Evolutionary conservation across 73 alveolate genomes (phyloP).

Genomic region (Loxodes magnus): DNA sequence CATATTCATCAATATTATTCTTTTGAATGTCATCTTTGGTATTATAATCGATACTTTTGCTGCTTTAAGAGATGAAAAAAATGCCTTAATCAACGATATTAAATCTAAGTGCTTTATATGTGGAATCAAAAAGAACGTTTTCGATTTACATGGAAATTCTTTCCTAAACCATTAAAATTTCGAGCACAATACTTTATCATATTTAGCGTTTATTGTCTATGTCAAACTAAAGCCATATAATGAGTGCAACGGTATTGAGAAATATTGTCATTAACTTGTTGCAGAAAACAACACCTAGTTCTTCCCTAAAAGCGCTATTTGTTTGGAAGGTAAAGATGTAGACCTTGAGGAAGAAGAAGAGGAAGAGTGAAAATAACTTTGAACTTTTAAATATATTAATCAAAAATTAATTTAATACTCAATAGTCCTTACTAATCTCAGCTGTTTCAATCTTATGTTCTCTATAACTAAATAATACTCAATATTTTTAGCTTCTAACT

Average conservation of each 20-base stretch:
- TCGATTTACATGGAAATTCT: constrained; percentile 34
- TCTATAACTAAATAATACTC: too few species aligned
- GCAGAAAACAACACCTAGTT: constrained; percentile 9
- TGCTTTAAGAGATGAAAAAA: constrained; percentile 51
- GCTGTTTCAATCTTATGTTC: too few species aligned
- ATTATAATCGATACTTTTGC: constrained; percentile 75
- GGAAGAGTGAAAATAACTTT: too few species aligned
- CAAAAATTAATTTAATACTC: too few species aligned
- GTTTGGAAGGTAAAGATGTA: too few species aligned
- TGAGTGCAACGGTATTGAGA: constrained; percentile 40
- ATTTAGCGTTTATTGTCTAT: constrained; percentile 32
- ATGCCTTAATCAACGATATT: constrained; percentile 36
- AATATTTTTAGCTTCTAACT: too few species aligned
- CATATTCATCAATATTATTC: constrained; percentile 43
- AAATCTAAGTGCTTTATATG: constrained; percentile 68
- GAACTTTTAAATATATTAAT: too few species aligned
- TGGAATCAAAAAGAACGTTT: constrained; percentile 46
- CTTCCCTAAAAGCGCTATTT: constrained; percentile 21
- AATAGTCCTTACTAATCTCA: too few species aligned
- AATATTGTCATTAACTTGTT: constrained; percentile 16
- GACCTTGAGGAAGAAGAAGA: too few species aligned
- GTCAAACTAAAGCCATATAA: constrained; percentile 12
- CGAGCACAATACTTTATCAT: constrained; percentile 45
- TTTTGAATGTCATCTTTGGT: constrained; percentile 56
- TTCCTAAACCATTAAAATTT: constrained; percentile 24